Percentiles rank a stretch among this genome's conserved stretches.
These are phyloP conservation scores for Vigna trinervia DNA, from an alignment of 306 rosid species.

Conservation along the genomic window DNA sequence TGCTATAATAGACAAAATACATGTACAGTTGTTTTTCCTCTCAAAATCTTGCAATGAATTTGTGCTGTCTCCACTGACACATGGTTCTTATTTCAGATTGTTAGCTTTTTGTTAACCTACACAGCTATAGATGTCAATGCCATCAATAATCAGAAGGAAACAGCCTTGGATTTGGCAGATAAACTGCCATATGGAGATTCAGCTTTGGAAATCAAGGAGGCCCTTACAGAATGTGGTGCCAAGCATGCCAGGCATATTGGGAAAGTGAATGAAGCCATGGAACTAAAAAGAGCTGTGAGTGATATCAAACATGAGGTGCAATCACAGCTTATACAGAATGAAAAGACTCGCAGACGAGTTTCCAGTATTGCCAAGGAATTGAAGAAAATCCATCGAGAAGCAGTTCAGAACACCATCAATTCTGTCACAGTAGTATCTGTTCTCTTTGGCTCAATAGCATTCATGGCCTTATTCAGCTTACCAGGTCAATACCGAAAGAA, in stretches of 20 bases:
- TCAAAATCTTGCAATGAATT: background rate
- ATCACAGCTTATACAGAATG: slow-evolving; percentile 77
- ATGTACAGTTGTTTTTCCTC: slow-evolving; percentile 8
- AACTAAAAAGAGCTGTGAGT: slow-evolving; percentile 90
- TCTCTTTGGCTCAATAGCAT: slow-evolving; percentile 92
- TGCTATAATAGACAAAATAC: slow-evolving; percentile 19
- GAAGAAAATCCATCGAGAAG: slow-evolving; percentile 88
- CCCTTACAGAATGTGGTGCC: slow-evolving; percentile 76
- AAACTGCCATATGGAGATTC: slow-evolving; percentile 74
- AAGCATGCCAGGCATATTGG: slow-evolving; percentile 80
- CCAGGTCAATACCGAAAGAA: slow-evolving; percentile 67
- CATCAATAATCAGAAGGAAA: slow-evolving; percentile 74
- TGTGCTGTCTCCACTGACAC: slow-evolving; percentile 35
- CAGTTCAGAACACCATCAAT: slow-evolving; percentile 86
- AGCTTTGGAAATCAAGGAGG: slow-evolving; percentile 68
- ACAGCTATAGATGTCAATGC: slow-evolving; percentile 67
- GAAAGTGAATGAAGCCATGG: slow-evolving; percentile 80
- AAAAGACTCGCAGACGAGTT: slow-evolving; percentile 75
- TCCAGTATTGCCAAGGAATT: slow-evolving; percentile 91
- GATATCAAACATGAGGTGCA: slow-evolving; percentile 92
- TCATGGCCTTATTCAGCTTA: slow-evolving; percentile 89
- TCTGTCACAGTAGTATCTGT: slow-evolving; percentile 87
- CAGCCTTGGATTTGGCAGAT: slow-evolving; percentile 93
- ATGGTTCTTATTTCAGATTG: slow-evolving; percentile 60
- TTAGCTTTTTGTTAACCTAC: slow-evolving; percentile 59